phyloP scores from a whole-genome alignment of 805 yeast genomes.

The Cyberlindnera saturnus region DNA sequence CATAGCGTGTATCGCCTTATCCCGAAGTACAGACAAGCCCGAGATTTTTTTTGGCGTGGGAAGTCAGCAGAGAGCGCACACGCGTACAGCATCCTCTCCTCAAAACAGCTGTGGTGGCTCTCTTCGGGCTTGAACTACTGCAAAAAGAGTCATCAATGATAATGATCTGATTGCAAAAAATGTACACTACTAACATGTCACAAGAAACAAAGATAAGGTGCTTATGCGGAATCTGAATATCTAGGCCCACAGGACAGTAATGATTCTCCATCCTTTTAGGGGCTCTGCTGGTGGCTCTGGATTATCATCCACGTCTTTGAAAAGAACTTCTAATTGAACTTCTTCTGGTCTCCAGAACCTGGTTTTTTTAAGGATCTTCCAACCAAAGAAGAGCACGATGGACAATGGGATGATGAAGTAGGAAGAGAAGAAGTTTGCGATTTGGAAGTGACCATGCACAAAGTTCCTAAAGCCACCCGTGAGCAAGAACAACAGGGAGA shows the following conservation, averaged over 20 bases:
- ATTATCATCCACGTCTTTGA: conserved; percentile 25
- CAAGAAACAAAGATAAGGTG: neutral
- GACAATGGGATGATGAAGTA: conserved; percentile 23
- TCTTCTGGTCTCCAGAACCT: conserved; percentile 29
- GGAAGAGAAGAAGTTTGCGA: conserved; percentile 7
- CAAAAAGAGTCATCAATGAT: too few relatives aligned
- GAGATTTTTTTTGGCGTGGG: too few relatives aligned
- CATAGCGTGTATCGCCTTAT: too few relatives aligned
- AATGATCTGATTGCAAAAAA: too few relatives aligned
- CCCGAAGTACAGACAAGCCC: too few relatives aligned
- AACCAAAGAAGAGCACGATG: conserved; percentile 23
- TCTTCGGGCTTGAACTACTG: too few relatives aligned
- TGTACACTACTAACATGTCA: neutral
- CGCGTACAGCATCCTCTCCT: too few relatives aligned
- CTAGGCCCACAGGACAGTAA: conserved; percentile 13
- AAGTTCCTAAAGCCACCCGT: conserved; percentile 32
- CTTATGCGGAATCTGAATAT: neutral
- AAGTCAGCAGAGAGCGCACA: too few relatives aligned
- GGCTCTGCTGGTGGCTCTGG: conserved; percentile 22
- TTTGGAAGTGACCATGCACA: conserved; percentile 24
- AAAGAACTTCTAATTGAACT: conserved; percentile 32
- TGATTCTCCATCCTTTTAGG: conserved; percentile 11
- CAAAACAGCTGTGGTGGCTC: too few relatives aligned
- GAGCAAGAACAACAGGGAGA: conserved; percentile 23
- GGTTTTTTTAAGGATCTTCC: conserved; percentile 29